Evolutionary conservation across 768 basidiomycete genomes (phyloP), one percentile per base, ranked within the genome.

Genomic region (Termitomyces sp.): DNA sequence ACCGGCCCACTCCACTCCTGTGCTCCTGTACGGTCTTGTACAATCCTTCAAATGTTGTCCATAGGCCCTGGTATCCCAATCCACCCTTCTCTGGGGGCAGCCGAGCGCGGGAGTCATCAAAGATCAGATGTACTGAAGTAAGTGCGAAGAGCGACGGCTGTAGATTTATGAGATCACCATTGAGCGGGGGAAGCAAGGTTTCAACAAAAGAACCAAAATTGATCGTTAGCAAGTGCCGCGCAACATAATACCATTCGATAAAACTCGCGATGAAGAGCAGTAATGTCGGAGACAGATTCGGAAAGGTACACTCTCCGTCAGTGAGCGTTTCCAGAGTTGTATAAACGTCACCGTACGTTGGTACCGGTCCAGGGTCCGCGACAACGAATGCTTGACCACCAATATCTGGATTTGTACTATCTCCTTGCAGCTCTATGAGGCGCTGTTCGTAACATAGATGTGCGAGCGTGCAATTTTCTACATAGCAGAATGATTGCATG

Each of bases 391-490:
- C 81, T 66, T 89, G 83, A 2, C 91, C 91, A 12, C 90, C 88
- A 54, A 92, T 83, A 69, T 91, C 88, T 1, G 88, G 86, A 59
- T 75, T 76, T 43, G 61, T 69, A 40, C 68, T 63, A 3, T 71
- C 70, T 4, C 53, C 48, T 17, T 70, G 66, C 5, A 77, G 70
- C 57, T 89, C 89, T 56, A 88, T 74, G 38, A 92, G 83, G 14
- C 89, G 83, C 60, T 79, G 80, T 71, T 92, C 90, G 71, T 91
- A 92, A 65, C 81, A 81, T 20, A 92, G 73, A 69, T 92, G 91
- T 0, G 89, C 86, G 1, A 85, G 74, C 0, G 86, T 85, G 66
- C 84, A 87, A 67, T 92, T 92, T 73, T 92, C 91, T 62, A 91
- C 89, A 65, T 90, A 90, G 66, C 76, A 73, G 71, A 87, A 88